Percentiles rank a stretch among this genome's conserved stretches.
These are phyloP conservation scores for Fulvia fulva DNA, from an alignment of 2,329 filamentous ascomycete genomes.

Conservation along the genomic window DNA sequence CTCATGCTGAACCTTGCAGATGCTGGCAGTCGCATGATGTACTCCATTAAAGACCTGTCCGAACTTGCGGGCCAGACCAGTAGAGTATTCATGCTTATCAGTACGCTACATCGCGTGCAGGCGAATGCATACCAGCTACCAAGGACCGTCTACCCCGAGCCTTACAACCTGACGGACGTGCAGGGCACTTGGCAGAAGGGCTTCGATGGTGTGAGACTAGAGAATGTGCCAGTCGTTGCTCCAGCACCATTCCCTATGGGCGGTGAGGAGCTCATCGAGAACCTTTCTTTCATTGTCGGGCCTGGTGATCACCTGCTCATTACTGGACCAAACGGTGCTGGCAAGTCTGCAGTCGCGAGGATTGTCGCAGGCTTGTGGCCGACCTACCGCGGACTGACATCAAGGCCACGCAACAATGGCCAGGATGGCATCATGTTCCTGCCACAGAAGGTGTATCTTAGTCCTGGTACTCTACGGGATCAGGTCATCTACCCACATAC, in stretches of 20 bases:
- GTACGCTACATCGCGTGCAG: slow-evolving; percentile 88
- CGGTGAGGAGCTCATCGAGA: slow-evolving; percentile 86
- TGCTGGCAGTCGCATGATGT: slow-evolving; percentile 98
- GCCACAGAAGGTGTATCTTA: slow-evolving; percentile 88
- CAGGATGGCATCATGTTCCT: slow-evolving; percentile 96
- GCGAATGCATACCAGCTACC: slow-evolving; percentile 78
- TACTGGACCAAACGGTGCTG: slow-evolving; percentile 89
- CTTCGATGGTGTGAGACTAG: slow-evolving; percentile 88
- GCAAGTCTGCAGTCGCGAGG: slow-evolving; percentile 83
- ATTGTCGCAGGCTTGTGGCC: slow-evolving; percentile 93
- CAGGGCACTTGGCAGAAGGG: slow-evolving; percentile 93
- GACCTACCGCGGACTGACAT: slow-evolving; percentile 87
- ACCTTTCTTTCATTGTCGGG: slow-evolving; percentile 81
- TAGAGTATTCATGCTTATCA: slow-evolving; percentile 91
- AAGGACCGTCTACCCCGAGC: slow-evolving; percentile 64
- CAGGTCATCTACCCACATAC: slow-evolving; percentile 98
- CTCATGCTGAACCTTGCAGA: slow-evolving; percentile 97
- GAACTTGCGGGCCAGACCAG: slow-evolving; percentile 95
- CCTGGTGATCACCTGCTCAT: slow-evolving; percentile 91
- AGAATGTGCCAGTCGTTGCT: slow-evolving; percentile 89
- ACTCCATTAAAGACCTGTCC: slow-evolving; percentile 95
- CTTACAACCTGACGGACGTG: slow-evolving; percentile 84
- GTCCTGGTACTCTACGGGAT: slow-evolving; percentile 85
- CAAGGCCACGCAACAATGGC: slow-evolving; percentile 67
- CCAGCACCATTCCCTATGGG: slow-evolving; percentile 83